Percentiles rank a stretch among this genome's conserved stretches.
Conservation (phyloP, 176 grass and related monocot genomes). For the Secale cereale region DNA sequence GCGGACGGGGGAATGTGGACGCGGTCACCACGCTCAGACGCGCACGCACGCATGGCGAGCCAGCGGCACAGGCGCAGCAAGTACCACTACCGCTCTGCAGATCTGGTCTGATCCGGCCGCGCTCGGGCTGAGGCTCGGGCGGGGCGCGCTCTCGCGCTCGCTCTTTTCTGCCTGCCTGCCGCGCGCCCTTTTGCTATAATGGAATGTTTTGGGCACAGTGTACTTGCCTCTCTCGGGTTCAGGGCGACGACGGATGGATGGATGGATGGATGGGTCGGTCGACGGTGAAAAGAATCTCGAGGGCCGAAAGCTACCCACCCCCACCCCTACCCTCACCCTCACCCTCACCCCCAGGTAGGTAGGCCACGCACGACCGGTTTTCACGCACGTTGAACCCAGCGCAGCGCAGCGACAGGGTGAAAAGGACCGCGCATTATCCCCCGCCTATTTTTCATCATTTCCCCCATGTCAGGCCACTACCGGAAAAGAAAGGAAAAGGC, state of each 20-base stretch:
- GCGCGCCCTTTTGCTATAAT: constrained; percentile 14
- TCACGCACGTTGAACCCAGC: constrained; percentile 34
- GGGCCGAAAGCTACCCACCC: constrained; percentile 21
- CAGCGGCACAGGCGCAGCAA: background rate
- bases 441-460: background rate
- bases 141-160: too few relatives aligned
- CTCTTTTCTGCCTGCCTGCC: background rate
- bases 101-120: background rate
- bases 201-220: constrained; percentile 49
- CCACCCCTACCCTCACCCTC: too few relatives aligned
- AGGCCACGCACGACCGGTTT: constrained; percentile 35
- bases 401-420: background rate
- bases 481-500: too few relatives aligned
- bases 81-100: constrained; percentile 6
- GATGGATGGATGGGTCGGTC: background rate
- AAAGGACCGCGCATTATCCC: constrained; percentile 11
- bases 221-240: constrained; percentile 44
- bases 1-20: background rate
- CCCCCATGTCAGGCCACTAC: background rate
- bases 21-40: background rate
- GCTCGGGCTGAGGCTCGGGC: too few relatives aligned
- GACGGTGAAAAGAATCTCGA: constrained; percentile 17
- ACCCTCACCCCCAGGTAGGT: background rate
- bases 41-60: constrained; percentile 9
- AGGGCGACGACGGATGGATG: background rate